Evolutionary conservation across 148 eudicot species (phyloP), one percentile per base, ranked within the genome.

Genomic region (Silene conica): DNA sequence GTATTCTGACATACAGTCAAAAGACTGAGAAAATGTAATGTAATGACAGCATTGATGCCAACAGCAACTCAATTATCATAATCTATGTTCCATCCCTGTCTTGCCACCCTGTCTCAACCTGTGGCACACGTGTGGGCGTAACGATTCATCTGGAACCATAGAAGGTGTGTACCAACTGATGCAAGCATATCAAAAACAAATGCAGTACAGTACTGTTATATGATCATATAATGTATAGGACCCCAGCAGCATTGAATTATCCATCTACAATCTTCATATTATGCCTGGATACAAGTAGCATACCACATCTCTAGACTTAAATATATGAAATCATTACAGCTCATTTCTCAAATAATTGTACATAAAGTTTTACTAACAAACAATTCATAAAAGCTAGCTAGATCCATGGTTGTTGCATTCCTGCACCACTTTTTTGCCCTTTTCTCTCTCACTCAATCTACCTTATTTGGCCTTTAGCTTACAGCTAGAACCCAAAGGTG

Each of bases 331-430:
- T 43, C 38, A 64, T 25, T 76, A 25, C 82, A 80, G 82, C 82
- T 80, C 82, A 80, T 70, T 70, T 21, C 31, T 71, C 31, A 65
- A 75, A 80, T 80, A 75, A 80, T 80, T 80, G 79, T 50, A 58
- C 66, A 10, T 16, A 71, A 75, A 46, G 18, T 14, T 50, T 46
- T 55, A 15, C 63, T 28, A 26, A 56, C 26, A 52, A 79, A 31
- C 68, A 66, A 55, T 12, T 50, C 11, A 16, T n/a, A 41, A 25
- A 63, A 50, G 26, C 1, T 38, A 22, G 25, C 19, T 6, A 79
- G n/a, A 66, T 69, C 64, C 52, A 70, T 22, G 69, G 67, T 70
- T 22, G 78, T 74, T 61, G 69, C 71, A 20, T 45, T 45, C 34
- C 20, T 68, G 71, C 63, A 79, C n/a, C 19, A n/a, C 62, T 50